Evolutionary conservation across 148 eudicot genomes (phyloP).

Genomic region (Rhododendron ovatum): DNA sequence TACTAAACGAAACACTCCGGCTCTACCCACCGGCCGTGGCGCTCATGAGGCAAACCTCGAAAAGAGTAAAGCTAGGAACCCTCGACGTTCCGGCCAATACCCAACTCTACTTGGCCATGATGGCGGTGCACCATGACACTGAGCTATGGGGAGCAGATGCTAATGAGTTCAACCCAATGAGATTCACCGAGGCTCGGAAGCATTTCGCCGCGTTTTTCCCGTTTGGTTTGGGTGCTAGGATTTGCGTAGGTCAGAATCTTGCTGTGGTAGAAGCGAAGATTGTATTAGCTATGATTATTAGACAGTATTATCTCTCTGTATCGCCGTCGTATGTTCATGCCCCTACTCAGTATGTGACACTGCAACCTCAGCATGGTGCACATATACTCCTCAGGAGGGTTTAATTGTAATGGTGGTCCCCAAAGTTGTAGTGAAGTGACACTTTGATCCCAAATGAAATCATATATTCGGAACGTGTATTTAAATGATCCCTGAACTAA

Average conservation of each 20-base stretch:
- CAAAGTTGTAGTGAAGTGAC: not conserved
- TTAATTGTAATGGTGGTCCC: not conserved
- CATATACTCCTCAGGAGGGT: constrained; percentile 19
- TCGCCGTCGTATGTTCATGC: constrained; percentile 73
- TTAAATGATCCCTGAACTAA: too few species aligned
- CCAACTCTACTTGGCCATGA: constrained; percentile 50
- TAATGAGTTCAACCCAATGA: constrained; percentile 58
- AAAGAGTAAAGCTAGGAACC: constrained; percentile 35
- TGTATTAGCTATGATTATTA: constrained; percentile 48
- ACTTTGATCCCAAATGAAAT: too few species aligned
- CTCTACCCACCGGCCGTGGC: constrained; percentile 68
- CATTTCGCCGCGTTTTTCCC: constrained; percentile 34
- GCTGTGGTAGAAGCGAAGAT: constrained; percentile 65
- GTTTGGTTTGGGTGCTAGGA: constrained; percentile 58
- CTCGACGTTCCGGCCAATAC: constrained; percentile 51
- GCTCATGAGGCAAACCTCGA: constrained; percentile 42
- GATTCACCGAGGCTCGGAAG: constrained; percentile 24
- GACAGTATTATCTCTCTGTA: constrained; percentile 26
- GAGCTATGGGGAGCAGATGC: constrained; percentile 82
- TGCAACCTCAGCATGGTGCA: constrained; percentile 73
- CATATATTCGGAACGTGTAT: too few species aligned
- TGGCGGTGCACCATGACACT: constrained; percentile 63
- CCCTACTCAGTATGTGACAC: constrained; percentile 52
- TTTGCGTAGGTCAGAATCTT: constrained; percentile 72
- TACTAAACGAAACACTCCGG: constrained; percentile 66